phyloP scores from a whole-genome alignment of 192 early-diverging fungal genomes.

The Cladochytrium replicatum region DNA sequence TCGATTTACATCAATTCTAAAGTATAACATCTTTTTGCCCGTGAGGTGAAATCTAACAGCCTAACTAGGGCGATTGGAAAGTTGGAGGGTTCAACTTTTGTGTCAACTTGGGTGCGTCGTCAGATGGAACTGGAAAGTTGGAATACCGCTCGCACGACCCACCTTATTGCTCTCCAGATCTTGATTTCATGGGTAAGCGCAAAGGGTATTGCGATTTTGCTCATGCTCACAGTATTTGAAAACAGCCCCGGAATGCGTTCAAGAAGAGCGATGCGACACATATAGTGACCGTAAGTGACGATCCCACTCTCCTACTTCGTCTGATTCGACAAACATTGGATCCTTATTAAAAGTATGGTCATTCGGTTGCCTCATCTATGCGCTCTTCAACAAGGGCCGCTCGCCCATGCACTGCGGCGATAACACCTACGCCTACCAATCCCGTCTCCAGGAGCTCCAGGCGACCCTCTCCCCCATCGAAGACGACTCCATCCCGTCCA shows the following conservation, averaged over 20 bases:
- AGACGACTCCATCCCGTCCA: too few species aligned
- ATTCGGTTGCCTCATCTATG: slow-evolving; percentile 65
- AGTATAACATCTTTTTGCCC: background rate
- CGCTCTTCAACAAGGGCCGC: slow-evolving; percentile 56
- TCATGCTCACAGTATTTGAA: background rate
- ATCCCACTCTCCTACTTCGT: background rate
- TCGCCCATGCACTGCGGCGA: slow-evolving; percentile 53
- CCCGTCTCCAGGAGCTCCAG: slow-evolving; percentile 36
- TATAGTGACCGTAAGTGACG: slow-evolving; percentile 41
- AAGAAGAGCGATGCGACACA: slow-evolving; percentile 41
- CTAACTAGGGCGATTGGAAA: slow-evolving; percentile 14
- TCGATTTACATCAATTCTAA: slow-evolving; percentile 64
- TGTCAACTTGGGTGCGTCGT: background rate
- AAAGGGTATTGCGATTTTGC: background rate
- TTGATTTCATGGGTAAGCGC: background rate
- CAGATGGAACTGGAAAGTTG: background rate
- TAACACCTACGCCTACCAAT: slow-evolving; percentile 56
- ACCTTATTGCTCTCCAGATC: slow-evolving; percentile 1
- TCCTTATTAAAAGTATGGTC: slow-evolving; percentile 45
- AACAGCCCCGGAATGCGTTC: slow-evolving; percentile 58
- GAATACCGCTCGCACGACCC: background rate
- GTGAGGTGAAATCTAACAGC: background rate
- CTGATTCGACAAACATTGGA: background rate
- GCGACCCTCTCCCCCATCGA: background rate
- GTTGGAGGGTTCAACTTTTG: slow-evolving; percentile 1